These are phyloP conservation scores for Fusarium buxicola DNA, from an alignment of 2,329 filamentous ascomycete species.

Conservation along the genomic window DNA sequence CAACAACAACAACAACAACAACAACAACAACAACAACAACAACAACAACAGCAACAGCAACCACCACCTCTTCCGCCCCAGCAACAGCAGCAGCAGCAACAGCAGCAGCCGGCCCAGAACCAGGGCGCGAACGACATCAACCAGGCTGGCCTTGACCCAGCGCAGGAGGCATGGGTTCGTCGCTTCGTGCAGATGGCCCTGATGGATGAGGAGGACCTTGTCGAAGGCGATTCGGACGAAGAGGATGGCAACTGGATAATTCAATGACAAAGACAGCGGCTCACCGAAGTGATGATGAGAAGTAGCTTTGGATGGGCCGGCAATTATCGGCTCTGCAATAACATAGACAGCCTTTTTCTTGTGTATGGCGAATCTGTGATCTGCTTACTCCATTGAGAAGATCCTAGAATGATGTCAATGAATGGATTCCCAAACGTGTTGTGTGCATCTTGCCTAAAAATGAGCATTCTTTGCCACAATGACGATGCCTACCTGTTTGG, in stretches of 20 bases:
- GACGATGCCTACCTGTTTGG: constrained; percentile 11
- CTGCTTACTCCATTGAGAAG: constrained; percentile 23
- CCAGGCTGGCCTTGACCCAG: constrained; percentile 56
- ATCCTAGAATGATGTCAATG: constrained; percentile 25
- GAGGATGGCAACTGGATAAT: constrained; percentile 47
- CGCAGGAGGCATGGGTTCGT: constrained; percentile 64
- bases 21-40: constrained; percentile 41
- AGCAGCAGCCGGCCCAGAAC: constrained; percentile 40
- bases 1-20: too few relatives aligned
- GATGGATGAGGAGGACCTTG: constrained; percentile 63
- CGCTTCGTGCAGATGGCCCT: constrained; percentile 66
- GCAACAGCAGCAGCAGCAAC: constrained; percentile 18
- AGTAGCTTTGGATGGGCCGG: constrained; percentile 2
- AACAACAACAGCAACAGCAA: constrained; percentile 33
- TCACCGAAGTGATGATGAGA: constrained; percentile 1
- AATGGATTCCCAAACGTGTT: not conserved
- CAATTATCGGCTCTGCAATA: constrained; percentile 16
- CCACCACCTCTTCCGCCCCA: constrained; percentile 1
- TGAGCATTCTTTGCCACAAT: constrained; percentile 19
- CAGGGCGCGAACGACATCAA: constrained; percentile 34
- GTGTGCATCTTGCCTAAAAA: constrained; percentile 7
- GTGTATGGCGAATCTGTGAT: constrained; percentile 30
- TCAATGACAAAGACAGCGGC: constrained; percentile 29
- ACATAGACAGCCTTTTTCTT: constrained; percentile 19
- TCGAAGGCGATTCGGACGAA: constrained; percentile 56